Conservation (phyloP, 2,329 filamentous ascomycete genomes). For the Pseudogymnoascus sp. region DNA sequence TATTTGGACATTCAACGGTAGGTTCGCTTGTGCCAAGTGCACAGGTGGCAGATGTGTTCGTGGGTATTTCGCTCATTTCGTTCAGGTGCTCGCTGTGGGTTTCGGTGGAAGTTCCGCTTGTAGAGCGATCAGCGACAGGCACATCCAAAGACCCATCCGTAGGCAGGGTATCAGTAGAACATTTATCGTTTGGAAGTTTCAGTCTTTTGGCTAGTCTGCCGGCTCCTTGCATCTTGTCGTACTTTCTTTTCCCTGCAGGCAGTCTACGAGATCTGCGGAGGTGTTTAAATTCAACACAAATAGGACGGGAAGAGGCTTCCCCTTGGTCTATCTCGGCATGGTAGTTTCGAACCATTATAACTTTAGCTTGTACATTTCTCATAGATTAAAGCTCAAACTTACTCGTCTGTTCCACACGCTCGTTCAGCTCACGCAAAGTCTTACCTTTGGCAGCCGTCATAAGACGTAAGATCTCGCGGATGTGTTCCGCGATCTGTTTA, state of each 20-base stretch:
- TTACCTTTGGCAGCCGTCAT: no score
- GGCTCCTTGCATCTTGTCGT: not conserved
- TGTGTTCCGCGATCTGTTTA: no score
- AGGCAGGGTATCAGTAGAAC: not conserved
- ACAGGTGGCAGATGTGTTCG: not conserved
- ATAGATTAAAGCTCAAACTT: not conserved
- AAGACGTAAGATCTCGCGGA: no score
- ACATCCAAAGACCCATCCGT: not conserved
- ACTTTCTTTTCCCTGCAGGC: not conserved
- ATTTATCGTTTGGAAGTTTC: not conserved
- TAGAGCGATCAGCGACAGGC: not conserved
- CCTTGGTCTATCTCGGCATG: not conserved
- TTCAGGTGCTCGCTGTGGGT: not conserved
- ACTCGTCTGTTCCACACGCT: not conserved
- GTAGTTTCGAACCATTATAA: not conserved
- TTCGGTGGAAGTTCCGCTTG: not conserved
- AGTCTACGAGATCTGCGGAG: not conserved
- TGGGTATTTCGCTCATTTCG: no score
- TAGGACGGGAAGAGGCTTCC: not conserved
- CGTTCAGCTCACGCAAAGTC: not conserved
- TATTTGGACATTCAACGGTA: no score
- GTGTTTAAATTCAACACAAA: not conserved
- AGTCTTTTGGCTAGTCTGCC: not conserved
- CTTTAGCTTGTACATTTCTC: not conserved
- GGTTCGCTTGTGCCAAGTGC: not conserved